A percentile compares a stretch with the other conserved stretches of the same genome.
Evolutionary conservation across 2,329 filamentous ascomycete genomes (phyloP).

Genomic region (Pseudopithomyces maydicus): DNA sequence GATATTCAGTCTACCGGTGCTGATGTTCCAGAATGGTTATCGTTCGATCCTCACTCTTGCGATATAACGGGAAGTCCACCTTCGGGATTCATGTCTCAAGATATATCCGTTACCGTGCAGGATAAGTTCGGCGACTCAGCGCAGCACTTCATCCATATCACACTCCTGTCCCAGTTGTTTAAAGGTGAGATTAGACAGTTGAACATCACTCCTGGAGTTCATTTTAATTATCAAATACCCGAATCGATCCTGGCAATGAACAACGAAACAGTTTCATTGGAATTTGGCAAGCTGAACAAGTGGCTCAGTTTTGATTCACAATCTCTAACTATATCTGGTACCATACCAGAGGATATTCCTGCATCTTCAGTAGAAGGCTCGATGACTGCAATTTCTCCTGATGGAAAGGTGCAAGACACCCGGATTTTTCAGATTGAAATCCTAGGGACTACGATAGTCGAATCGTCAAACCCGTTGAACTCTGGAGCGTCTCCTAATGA

Average conservation of each 20-base stretch:
- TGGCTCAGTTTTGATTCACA: slow-evolving; percentile 58
- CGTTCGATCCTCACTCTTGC: slow-evolving; percentile 66
- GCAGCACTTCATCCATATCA: slow-evolving; percentile 59
- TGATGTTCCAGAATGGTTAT: slow-evolving; percentile 70
- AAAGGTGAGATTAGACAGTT: slow-evolving; percentile 49
- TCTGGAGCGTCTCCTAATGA: slow-evolving; percentile 4
- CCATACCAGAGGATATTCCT: slow-evolving; percentile 50
- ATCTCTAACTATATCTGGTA: slow-evolving; percentile 54
- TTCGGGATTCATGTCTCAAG: slow-evolving; percentile 61
- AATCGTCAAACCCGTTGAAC: slow-evolving; percentile 9
- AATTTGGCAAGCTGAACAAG: slow-evolving; percentile 48
- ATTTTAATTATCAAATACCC: slow-evolving; percentile 56
- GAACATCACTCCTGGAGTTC: slow-evolving; percentile 55
- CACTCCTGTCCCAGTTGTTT: slow-evolving; percentile 50
- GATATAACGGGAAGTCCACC: slow-evolving; percentile 69
- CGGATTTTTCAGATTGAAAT: slow-evolving; percentile 52
- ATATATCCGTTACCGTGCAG: slow-evolving; percentile 64
- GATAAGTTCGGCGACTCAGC: slow-evolving; percentile 67
- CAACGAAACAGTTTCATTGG: slow-evolving; percentile 49
- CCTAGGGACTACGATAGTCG: slow-evolving; percentile 10
- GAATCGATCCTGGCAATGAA: slow-evolving; percentile 47
- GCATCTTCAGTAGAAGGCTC: slow-evolving; percentile 49
- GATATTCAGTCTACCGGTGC: slow-evolving; percentile 60
- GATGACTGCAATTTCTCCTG: slow-evolving; percentile 47
- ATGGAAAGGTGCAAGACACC: slow-evolving; percentile 41